phyloP scores from a whole-genome alignment of 257 asterid species.

The Solanum ossicruentum region DNA sequence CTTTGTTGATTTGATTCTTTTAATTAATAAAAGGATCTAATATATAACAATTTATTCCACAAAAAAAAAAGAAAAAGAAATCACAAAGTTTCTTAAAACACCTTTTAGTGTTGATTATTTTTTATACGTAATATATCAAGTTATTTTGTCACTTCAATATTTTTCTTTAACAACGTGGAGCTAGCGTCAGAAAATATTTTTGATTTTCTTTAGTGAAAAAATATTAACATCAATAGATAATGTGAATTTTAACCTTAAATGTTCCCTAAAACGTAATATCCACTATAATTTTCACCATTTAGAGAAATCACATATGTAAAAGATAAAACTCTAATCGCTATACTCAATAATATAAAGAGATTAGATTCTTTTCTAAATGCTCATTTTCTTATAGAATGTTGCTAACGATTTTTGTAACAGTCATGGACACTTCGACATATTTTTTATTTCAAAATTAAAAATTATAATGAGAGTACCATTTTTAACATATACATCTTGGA shows the following conservation, averaged over 20 bases:
- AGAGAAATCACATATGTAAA: no score
- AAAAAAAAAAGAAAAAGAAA: no score
- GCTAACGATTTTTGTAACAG: not conserved
- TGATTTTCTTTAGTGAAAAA: not conserved
- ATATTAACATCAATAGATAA: not conserved
- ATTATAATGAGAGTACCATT: not conserved
- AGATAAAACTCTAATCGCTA: no score
- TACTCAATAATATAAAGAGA: not conserved
- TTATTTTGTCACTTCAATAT: not conserved
- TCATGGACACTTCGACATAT: not conserved
- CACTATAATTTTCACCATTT: not conserved
- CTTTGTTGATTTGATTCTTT: no score
- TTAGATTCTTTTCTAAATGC: not conserved
- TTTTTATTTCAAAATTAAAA: not conserved
- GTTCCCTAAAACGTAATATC: no score
- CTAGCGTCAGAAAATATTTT: not conserved
- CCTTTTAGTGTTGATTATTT: no score
- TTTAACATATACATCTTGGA: not conserved
- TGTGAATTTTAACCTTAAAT: no score
- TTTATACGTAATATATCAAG: no score
- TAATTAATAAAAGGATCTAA: no score
- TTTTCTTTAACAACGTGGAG: no score
- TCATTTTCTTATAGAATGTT: no score
- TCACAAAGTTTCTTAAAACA: not conserved
- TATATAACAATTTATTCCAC: no score